These are phyloP conservation scores for Inga oerstediana DNA, from an alignment of 306 rosid genomes.

Conservation along the genomic window DNA sequence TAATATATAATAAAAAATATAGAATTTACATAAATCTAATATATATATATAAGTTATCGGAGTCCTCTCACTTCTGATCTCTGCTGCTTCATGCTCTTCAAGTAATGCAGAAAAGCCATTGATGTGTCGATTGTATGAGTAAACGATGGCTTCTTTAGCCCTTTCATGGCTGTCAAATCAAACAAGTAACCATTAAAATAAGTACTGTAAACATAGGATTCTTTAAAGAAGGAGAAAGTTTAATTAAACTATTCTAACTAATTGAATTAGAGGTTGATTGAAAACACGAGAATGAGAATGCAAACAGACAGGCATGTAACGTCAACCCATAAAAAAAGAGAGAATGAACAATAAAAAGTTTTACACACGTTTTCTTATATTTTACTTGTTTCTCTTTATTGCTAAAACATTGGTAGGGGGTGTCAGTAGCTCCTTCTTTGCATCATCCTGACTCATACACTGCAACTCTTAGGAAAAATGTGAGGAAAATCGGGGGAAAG, in stretches of 20 bases:
- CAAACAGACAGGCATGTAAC: too few species aligned
- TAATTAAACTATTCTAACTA: too few species aligned
- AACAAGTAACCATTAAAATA: not conserved
- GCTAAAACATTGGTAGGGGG: slow-evolving; percentile 18
- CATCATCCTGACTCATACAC: not conserved
- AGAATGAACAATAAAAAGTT: too few species aligned
- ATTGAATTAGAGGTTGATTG: too few species aligned
- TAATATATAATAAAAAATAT: too few species aligned
- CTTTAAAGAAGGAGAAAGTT: not conserved
- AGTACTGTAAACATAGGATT: not conserved
- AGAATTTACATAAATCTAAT: not conserved
- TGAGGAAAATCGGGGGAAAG: too few species aligned
- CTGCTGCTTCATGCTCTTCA: slow-evolving; percentile 48
- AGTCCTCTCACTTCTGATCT: slow-evolving; percentile 52
- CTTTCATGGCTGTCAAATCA: slow-evolving; percentile 40
- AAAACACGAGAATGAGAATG: too few species aligned
- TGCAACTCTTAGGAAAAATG: too few species aligned
- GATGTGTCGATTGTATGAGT: slow-evolving; percentile 61
- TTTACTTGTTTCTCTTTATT: too few species aligned
- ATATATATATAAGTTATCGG: not conserved
- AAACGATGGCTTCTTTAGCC: slow-evolving; percentile 46
- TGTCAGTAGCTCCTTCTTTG: slow-evolving; percentile 37
- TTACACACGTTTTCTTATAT: too few species aligned
- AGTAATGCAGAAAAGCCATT: slow-evolving; percentile 77
- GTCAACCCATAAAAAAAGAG: too few species aligned